Conservation (phyloP, 352 stramenopile genomes). For the Phytopythium delawarense region DNA sequence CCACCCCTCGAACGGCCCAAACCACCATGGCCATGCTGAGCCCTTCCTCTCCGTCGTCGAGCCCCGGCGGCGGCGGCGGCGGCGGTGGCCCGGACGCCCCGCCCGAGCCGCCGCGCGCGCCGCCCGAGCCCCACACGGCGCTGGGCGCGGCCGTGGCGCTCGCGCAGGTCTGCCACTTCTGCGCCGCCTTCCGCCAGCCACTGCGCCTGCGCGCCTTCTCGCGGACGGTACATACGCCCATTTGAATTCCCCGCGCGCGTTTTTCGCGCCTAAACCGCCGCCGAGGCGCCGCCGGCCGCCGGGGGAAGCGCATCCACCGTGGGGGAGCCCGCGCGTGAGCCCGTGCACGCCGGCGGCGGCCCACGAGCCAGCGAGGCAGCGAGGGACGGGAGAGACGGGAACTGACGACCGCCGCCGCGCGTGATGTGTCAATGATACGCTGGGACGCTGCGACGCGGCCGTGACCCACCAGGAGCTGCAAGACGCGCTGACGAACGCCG, state of each 20-base stretch:
- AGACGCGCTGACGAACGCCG: constrained; percentile 46
- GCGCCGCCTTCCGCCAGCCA: constrained; percentile 57
- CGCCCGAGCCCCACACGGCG: constrained; percentile 14
- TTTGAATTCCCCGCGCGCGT: constrained; percentile 4
- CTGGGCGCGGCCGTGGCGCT: constrained; percentile 44
- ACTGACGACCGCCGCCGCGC: background rate
- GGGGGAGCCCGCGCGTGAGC: background rate
- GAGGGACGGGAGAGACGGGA: background rate
- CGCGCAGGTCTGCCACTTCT: constrained; percentile 78
- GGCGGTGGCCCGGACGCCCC: constrained; percentile 24
- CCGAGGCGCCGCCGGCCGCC: background rate
- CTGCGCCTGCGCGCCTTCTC: constrained; percentile 70
- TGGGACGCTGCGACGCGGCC: constrained; percentile 4
- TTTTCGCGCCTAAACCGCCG: constrained; percentile 4
- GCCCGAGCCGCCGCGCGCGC: constrained; percentile 5
- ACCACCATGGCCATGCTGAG: constrained; percentile 11
- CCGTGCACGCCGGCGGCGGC: no score
- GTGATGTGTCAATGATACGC: constrained; percentile 1
- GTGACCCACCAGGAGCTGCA: constrained; percentile 45
- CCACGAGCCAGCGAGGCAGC: background rate
- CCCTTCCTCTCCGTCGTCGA: constrained; percentile 15
- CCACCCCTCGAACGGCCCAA: constrained; percentile 6
- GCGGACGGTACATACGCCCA: constrained; percentile 50
- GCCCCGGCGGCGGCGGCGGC: constrained; percentile 25
- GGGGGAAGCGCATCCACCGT: background rate